A percentile compares a stretch with the other conserved stretches of the same genome.
phyloP scores from a whole-genome alignment of 768 basidiomycete genomes.

The Lentinula detonsa region DNA sequence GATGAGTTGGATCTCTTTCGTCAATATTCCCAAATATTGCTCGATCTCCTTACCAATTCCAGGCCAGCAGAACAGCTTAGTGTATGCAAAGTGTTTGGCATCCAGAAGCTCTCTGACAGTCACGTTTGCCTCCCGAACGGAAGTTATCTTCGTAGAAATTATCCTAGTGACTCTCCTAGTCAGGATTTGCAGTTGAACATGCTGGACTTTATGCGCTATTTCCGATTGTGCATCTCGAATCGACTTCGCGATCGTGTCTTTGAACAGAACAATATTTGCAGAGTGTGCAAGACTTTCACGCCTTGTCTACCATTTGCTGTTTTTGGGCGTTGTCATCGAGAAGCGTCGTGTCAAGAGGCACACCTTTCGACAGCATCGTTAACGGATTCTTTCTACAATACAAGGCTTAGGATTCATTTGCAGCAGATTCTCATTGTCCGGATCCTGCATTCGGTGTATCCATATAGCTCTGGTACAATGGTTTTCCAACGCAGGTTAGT shows the following conservation, averaged over 20 bases:
- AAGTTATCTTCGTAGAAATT: not conserved
- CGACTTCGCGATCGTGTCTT: slow-evolving; percentile 22
- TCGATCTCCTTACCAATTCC: slow-evolving; percentile 18
- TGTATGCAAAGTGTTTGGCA: slow-evolving; percentile 28
- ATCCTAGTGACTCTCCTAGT: not conserved
- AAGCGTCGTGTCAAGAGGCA: slow-evolving; percentile 25
- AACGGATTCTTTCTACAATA: slow-evolving; percentile 29
- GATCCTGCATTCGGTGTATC: not conserved
- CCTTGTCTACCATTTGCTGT: slow-evolving; percentile 32
- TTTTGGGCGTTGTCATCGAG: slow-evolving; percentile 24
- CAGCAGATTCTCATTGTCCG: slow-evolving; percentile 46
- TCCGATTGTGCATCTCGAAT: slow-evolving; percentile 18
- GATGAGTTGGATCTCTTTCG: slow-evolving; percentile 25
- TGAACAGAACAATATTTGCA: slow-evolving; percentile 24
- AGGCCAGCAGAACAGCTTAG: slow-evolving; percentile 18
- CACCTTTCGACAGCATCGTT: slow-evolving; percentile 22
- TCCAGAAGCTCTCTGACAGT: slow-evolving; percentile 21
- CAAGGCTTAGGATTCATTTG: slow-evolving; percentile 37
- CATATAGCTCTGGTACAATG: not conserved
- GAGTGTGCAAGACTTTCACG: slow-evolving; percentile 22
- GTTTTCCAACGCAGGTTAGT: not conserved
- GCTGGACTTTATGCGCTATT: slow-evolving; percentile 15
- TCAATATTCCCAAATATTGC: slow-evolving; percentile 26
- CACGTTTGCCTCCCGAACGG: slow-evolving; percentile 13
- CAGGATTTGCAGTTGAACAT: not conserved